Base-by-base conservation (phyloP, 2,329 filamentous ascomycete species). In the Cladosporium sp. region DNA sequence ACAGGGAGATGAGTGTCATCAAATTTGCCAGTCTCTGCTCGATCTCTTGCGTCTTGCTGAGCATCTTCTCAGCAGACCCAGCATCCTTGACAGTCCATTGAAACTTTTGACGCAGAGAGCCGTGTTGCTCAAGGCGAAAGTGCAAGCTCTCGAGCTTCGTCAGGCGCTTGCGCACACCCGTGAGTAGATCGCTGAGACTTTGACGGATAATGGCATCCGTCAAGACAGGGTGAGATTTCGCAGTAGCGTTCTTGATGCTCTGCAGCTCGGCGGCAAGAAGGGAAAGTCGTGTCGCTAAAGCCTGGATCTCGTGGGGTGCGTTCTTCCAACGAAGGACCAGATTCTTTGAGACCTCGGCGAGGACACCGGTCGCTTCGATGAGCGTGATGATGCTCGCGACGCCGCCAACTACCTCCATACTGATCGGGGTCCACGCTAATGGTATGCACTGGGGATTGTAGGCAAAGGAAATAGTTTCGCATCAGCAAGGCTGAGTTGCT, bases 41-140 rank as follows among this genome's bases (percentile, higher is more conserved):
- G 1, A 61, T 30, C 12, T 51, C 44, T 36, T 62, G 41, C 4
- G 44, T 52, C 28, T 36, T 62, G 4, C 4, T 38, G 18, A 52
- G 18, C 41, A 62, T 36, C 7, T 51, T 51, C 30, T 51, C 44
- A 7, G 12, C 59, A 15, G 11, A 24, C 12, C n/a, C 18, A 18
- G 59, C 59, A 51, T 52, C 59, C 24, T 62, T 62, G n/a, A 52
- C 14, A n/a, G 59, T 47, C 59, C 59, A 62, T 4, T 24, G 26
- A 0, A 51, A 15, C 15, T 21, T 34, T 12, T 62, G 41, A 5
- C 28, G 28, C 11, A 24, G 2, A 28, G 59, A 18, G 1, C 44
- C 44, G 6, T 38, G 30, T 28, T 61, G 18, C 8, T 62, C 18
- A 11, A 62, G 28, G 12, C 26, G 28, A 11, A 10, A 24, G 28